Evolutionary conservation across 176 grass and related monocot genomes (phyloP), one percentile per base, ranked within the genome.

Genomic region (Phoenix dactylifera): DNA sequence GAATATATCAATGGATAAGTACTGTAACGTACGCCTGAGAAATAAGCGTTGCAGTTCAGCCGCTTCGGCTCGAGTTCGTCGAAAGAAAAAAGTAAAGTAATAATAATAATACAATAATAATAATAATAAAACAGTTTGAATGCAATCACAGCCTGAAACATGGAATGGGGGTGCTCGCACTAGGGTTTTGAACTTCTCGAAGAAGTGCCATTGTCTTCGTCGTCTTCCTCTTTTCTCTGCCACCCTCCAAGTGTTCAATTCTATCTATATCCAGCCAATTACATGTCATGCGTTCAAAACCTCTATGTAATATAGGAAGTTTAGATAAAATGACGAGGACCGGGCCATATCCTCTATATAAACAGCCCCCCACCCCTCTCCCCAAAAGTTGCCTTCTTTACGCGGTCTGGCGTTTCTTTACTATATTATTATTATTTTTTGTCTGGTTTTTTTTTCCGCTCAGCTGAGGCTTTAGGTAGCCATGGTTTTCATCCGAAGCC

Each of bases 401-500:
- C 18, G 12, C 26, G 5, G 26, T 4, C 2, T 44, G 10, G 2
- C 35, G 10, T 12, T 44, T 44, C 10, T 3, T 44, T 44, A 35
- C 4, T 20, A 28, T 28, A 4, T 28, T 28, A 35, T 12, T 12
- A 2, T 39, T 39, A n/a, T 12, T 39, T 39, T 12, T 39, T 6
- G 1, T 44, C 35, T 14, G 2, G 35, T 0, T 44, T 12, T 44
- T 0, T 44, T 12, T 44, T 14, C 2, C 35, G 12, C 35, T 9
- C 16, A 48, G 12, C 18, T 25, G 15, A 20, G 7, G n/a, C n/a
- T 5, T 50, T 58, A 16, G 48, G 51, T 49, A 18, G 30, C 62
- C 72, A 87, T 94, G 89, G 28, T 95, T 72, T 72, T 83, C 85
- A 4, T 3, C 78, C 0, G 85, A 95, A 65, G 51, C 69, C 69